Base-by-base conservation (phyloP, 768 basidiomycete species). In the Boletus rubropictus region DNA sequence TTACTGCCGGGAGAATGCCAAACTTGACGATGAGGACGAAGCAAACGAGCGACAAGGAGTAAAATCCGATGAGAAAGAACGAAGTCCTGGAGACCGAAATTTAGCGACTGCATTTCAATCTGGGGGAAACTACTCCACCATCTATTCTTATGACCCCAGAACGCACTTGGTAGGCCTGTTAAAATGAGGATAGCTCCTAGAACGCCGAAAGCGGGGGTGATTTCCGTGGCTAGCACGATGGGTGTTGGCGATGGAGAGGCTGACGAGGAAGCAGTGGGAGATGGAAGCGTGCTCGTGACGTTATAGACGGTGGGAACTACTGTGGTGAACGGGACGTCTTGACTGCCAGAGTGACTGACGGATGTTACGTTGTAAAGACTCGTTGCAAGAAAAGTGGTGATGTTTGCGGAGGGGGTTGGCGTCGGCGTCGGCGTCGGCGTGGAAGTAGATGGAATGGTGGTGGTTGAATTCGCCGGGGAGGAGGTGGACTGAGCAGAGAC, bases 61-160 rank as follows among this genome's bases (percentile, higher is more conserved):
- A 97, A 68, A 91, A 91, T 34, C 91, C 89, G 52, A 89, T 85
- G 58, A 97, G 75, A 69, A 96, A 95, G 73, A 94, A 86, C 11
- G 92, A 93, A 17, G 89, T 88, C 89, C 90, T 91, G 62, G 37
- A 54, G 59, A 46, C 41, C 39, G 38, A 38, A 39, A 49, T 39
- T 53, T 14, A 51, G 48, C 37, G 53, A 47, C 31, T 15, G 18
- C 10, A 39, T 12, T 31, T 18, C 9, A 18, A 39, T 21, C 18
- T 17, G 18, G 18, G 42, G 42, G 35, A 46, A 43, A 38, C 9
- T 34, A 71, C 77, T n/a, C 34, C 60, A 87, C 92, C 94, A 95
- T 76, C 92, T 73, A 65, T 96, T 94, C 76, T 95, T 95, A 71
- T 93, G 91, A 18, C 94, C 94, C 70, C 89, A 84, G 56, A 91